Evolutionary conservation across 805 yeast species (phyloP), one percentile per base, ranked within the genome.

Genomic region (Danielia reshetovae): DNA sequence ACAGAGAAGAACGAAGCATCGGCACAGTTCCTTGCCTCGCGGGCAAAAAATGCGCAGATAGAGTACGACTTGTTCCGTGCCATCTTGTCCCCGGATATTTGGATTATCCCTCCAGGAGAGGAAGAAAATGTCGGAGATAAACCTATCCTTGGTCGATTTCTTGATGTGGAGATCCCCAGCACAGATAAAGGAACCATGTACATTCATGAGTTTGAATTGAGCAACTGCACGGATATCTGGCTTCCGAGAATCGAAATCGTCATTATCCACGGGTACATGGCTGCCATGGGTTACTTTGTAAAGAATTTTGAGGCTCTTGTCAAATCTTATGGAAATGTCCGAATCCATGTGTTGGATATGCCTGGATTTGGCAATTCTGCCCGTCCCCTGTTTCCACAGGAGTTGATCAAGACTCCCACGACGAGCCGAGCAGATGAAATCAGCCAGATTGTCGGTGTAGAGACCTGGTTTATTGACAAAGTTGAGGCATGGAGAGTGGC

Each of bases 311-410:
- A 63, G 38, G 40, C 39, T 3, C 36, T 65, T n/a, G 48, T 58
- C 15, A 48, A 49, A 24, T 40, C 59, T 4, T 51, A 49, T 31
- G 59, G 61, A 3, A 64, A 67, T 5, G 18, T 62, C n/a, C 46
- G 51, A 7, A 42, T 66, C 11, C 72, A 66, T 42, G 53, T 62
- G n/a, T 54, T 66, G 25, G 72, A 66, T 35, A 37, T 65, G 43
- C 67, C 69, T 4, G 72, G 72, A 3, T 66, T 65, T 40, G 72
- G 72, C 5, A 66, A 66, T 35, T 62, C 69, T 11, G 60, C 67
- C 7, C 45, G 72, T 24, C 69, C 70, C 3, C 43, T 47, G 30
- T 66, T 65, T 39, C 71, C 71, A 3, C 17, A 31, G 0, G 43
- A 44, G n/a, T 52, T 59, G n/a, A 36, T 65, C 8, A 26, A 25